These are phyloP conservation scores for Monilinia vaccinii-corymbosi DNA, from an alignment of 2,329 filamentous ascomycete species.

Conservation along the genomic window DNA sequence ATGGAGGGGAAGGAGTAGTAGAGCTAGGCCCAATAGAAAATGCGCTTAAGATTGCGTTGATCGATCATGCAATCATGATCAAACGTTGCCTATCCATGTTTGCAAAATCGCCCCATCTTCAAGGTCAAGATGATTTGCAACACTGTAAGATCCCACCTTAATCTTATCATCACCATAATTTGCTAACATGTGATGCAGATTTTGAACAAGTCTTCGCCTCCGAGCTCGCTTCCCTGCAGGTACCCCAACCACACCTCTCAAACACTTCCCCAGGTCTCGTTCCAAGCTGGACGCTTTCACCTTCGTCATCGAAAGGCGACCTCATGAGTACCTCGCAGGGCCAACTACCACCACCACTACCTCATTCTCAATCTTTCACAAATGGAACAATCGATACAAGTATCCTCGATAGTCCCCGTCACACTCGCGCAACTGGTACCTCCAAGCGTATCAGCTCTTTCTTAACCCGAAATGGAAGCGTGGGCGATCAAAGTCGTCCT, in stretches of 20 bases:
- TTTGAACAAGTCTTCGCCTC: slow-evolving; percentile 55
- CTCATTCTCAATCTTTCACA: slow-evolving; percentile 19
- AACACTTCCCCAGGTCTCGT: slow-evolving; percentile 31
- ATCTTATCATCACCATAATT: background rate
- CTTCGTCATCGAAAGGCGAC: slow-evolving; percentile 5
- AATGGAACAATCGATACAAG: slow-evolving; percentile 20
- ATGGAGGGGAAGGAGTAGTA: slow-evolving; percentile 38
- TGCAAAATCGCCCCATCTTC: slow-evolving; percentile 47
- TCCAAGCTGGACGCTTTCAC: slow-evolving; percentile 29
- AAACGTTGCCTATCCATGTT: slow-evolving; percentile 71
- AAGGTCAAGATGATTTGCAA: slow-evolving; percentile 50
- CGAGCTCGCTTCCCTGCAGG: slow-evolving; percentile 55
- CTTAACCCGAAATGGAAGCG: background rate
- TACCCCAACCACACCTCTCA: slow-evolving; percentile 35
- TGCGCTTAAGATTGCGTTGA: slow-evolving; percentile 72
- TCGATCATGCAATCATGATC: slow-evolving; percentile 83
- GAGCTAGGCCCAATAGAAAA: slow-evolving; percentile 56
- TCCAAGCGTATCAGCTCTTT: slow-evolving; percentile 8
- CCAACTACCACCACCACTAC: slow-evolving; percentile 4
- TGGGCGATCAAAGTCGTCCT: background rate
- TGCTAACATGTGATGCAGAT: slow-evolving; percentile 33
- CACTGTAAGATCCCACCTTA: slow-evolving; percentile 42
- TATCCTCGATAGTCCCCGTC: slow-evolving; percentile 19
- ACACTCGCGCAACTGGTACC: slow-evolving; percentile 7
- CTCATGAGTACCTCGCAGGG: slow-evolving; percentile 16